Evolutionary conservation across 805 yeast species (phyloP), one percentile per base, ranked within the genome.

Genomic region (Schwanniomyces occidentalis): DNA sequence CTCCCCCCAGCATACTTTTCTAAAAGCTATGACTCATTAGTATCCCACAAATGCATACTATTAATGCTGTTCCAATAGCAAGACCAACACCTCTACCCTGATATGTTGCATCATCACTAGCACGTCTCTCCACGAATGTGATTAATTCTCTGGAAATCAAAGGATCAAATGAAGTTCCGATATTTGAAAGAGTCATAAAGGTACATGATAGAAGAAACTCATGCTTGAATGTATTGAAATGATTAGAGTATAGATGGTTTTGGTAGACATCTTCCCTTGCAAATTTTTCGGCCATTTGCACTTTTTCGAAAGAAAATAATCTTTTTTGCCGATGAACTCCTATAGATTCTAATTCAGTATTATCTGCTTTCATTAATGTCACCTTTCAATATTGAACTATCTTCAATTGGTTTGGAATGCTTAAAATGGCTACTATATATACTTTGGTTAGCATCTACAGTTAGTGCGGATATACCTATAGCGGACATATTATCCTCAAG

Each of bases 31-130:
- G 46, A 27, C 43, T 40, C 16, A 41, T 38, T 5, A 35, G 18
- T 10, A 42, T 6, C 3, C 44, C 43, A 21, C 38, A 24, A 2
- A 37, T 8, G 17, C 30, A 34, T 8, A 80, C 71, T 53, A 87
- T 60, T 0, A 62, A 40, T 24, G 79, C 65, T 7, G 82, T 69
- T n/a, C 89, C 93, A 24, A 85, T 62, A 3, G 87, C 82, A 45
- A 74, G 80, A 5, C 90, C 95, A 15, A 82, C 66, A 35, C 93
- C 95, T 16, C 56, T 61, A 14, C 79, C 81, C n/a, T n/a, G n/a
- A n/a, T n/a, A n/a, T n/a, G n/a, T n/a, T 13, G n/a, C n/a, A n/a
- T n/a, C n/a, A n/a, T 57, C 50, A 8, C 54, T 40, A 2, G 52
- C 51, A 5, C 74, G n/a, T 80, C 80, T 20, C 12, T 38, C 42